phyloP scores from a whole-genome alignment of 2,329 filamentous ascomycete species.

The Penicillium sp. region DNA sequence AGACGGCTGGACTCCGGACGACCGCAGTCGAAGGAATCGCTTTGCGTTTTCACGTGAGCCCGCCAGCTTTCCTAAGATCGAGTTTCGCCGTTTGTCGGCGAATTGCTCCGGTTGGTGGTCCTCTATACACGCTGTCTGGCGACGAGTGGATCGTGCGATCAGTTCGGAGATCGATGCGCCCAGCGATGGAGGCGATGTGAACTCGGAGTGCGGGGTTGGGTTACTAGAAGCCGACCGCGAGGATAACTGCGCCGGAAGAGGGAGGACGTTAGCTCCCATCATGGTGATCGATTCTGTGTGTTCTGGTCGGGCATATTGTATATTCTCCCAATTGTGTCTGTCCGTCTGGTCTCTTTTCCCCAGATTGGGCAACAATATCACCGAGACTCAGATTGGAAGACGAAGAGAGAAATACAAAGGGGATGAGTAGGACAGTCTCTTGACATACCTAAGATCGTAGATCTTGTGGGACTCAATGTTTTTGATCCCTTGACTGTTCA shows the following conservation, averaged over 20 bases:
- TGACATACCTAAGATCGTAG: conserved; percentile 7
- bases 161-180: conserved; percentile 21
- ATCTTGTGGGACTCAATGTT: conserved; percentile 12
- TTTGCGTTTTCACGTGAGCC: conserved; percentile 47
- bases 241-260: conserved; percentile 26
- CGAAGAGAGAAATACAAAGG: neutral
- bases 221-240: conserved; percentile 26
- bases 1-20: conserved; percentile 28
- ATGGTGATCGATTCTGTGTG: conserved; percentile 16
- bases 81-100: conserved; percentile 27
- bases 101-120: conserved; percentile 25
- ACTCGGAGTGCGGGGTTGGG: conserved; percentile 21
- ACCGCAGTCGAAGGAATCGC: conserved; percentile 43
- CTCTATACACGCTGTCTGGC: conserved; percentile 19
- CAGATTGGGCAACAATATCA: conserved; percentile 1
- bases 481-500: conserved; percentile 17
- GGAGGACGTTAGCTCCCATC: conserved; percentile 32
- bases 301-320: conserved; percentile 5
- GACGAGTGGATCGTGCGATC: conserved; percentile 27
- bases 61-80: conserved; percentile 43
- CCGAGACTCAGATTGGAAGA: neutral
- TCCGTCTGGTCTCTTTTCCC: neutral
- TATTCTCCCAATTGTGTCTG: neutral
- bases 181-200: conserved; percentile 18
- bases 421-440: conserved; percentile 4